A percentile compares a stretch with the other conserved stretches of the same genome.
Conservation (phyloP, 345 rosid genomes). For the Citropsis articulata region DNA sequence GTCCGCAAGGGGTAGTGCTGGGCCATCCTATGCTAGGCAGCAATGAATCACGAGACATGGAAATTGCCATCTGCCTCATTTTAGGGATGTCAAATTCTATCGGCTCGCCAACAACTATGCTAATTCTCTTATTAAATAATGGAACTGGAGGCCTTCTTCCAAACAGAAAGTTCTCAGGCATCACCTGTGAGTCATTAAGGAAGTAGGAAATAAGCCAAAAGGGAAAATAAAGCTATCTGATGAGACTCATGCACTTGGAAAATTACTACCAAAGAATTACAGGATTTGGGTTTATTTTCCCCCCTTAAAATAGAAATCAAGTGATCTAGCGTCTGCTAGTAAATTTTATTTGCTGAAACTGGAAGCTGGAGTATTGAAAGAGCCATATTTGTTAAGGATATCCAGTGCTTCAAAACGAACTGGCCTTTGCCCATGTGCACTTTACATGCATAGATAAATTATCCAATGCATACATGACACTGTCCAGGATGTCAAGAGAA, state of each 20-base stretch:
- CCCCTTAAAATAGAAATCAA: background rate
- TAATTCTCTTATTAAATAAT: constrained; percentile 53
- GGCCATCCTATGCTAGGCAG: constrained; percentile 55
- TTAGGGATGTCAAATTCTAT: constrained; percentile 69
- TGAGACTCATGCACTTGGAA: background rate
- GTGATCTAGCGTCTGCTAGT: background rate
- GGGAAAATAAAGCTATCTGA: background rate
- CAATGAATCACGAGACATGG: constrained; percentile 37
- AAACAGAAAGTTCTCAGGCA: constrained; percentile 65
- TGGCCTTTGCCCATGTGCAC: background rate
- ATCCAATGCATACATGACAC: background rate
- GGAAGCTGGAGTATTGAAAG: background rate
- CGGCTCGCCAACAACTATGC: constrained; percentile 69
- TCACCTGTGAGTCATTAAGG: constrained; percentile 48
- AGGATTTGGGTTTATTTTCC: too few relatives aligned
- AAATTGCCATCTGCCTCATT: constrained; percentile 53
- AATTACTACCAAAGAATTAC: background rate
- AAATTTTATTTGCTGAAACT: background rate
- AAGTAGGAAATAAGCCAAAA: constrained; percentile 4
- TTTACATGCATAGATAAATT: background rate
- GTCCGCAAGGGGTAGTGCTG: constrained; percentile 27
- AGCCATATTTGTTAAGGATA: background rate
- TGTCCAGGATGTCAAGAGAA: background rate
- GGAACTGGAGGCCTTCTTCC: constrained; percentile 74
- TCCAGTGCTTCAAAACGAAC: background rate